Evolutionary conservation across 1,139 yeast genomes (phyloP).

Genomic region (Blastobotrys illinoisensis): DNA sequence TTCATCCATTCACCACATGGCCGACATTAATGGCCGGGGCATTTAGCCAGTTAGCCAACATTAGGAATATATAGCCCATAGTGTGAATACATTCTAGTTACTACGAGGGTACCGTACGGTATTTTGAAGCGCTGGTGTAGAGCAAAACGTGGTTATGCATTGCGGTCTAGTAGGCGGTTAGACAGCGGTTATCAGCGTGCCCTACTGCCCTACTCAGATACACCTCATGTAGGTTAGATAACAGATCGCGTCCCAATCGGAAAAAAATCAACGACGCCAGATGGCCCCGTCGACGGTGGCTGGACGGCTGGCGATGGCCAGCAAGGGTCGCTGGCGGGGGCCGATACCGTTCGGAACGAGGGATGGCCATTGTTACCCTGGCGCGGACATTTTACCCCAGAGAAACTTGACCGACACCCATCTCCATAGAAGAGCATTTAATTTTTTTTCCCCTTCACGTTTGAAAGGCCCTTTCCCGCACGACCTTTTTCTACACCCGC

Average conservation of each 20-base stretch:
- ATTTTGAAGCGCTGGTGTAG: no score
- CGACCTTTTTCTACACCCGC: neutral
- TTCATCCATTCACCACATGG: no score
- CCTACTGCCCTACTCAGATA: neutral
- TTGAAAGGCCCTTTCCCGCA: neutral
- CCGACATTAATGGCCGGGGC: no score
- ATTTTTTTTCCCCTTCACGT: neutral
- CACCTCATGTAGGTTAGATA: neutral
- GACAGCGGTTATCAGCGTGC: neutral
- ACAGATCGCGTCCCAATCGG: neutral
- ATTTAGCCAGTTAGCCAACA: no score
- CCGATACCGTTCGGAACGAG: no score
- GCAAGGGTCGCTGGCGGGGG: no score
- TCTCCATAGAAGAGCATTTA: neutral
- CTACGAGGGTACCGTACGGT: no score
- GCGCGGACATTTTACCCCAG: neutral
- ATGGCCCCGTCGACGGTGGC: no score
- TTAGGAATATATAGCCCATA: no score
- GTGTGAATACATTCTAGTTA: no score
- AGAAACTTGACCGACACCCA: neutral
- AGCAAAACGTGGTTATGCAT: no score
- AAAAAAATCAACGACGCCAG: neutral
- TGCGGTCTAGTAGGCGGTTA: neutral
- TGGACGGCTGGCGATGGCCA: no score
- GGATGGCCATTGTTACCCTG: neutral